Conservation (phyloP, 768 basidiomycete species). For the Podaxis sp. region DNA sequence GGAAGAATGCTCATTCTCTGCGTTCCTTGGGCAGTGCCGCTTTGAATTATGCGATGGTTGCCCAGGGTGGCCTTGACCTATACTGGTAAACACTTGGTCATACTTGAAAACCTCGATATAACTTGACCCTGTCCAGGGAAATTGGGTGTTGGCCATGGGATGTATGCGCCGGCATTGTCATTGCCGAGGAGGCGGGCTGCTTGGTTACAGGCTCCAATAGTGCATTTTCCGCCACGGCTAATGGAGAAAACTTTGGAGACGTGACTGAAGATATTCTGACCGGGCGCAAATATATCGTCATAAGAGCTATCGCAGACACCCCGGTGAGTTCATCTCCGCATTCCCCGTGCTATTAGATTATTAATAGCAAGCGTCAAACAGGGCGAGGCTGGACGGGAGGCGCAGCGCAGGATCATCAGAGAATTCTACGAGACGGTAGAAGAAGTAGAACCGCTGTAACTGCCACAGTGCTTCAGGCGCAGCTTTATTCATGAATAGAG, state of each 20-base stretch:
- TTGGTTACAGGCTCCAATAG: slow-evolving; percentile 70
- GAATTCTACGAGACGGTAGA: slow-evolving; percentile 86
- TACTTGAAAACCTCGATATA: background rate
- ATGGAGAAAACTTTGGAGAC: slow-evolving; percentile 47
- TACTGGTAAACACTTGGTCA: slow-evolving; percentile 61
- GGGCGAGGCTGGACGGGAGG: slow-evolving; percentile 64
- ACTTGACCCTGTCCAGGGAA: slow-evolving; percentile 49
- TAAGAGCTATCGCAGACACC: slow-evolving; percentile 66
- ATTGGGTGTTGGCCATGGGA: slow-evolving; percentile 87
- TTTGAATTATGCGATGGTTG: slow-evolving; percentile 79
- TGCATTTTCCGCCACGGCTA: slow-evolving; percentile 35
- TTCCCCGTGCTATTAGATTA: background rate
- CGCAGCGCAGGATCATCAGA: slow-evolving; percentile 75
- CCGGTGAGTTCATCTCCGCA: slow-evolving; percentile 33
- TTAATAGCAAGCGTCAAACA: slow-evolving; percentile 17
- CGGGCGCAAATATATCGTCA: slow-evolving; percentile 79
- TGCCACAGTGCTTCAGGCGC: background rate
- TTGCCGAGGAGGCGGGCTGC: slow-evolving; percentile 87
- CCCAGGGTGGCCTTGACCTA: slow-evolving; percentile 83
- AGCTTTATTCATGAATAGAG: no score
- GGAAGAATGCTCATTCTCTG: slow-evolving; percentile 83
- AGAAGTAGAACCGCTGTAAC: slow-evolving; percentile 59
- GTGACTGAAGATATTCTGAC: slow-evolving; percentile 69
- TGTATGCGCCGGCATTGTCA: slow-evolving; percentile 88
- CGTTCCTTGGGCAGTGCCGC: slow-evolving; percentile 84